A percentile compares a stretch with the other conserved stretches of the same genome.
phyloP scores from a whole-genome alignment of 208 protist genomes.

The Histomonas meleagridis region DNA sequence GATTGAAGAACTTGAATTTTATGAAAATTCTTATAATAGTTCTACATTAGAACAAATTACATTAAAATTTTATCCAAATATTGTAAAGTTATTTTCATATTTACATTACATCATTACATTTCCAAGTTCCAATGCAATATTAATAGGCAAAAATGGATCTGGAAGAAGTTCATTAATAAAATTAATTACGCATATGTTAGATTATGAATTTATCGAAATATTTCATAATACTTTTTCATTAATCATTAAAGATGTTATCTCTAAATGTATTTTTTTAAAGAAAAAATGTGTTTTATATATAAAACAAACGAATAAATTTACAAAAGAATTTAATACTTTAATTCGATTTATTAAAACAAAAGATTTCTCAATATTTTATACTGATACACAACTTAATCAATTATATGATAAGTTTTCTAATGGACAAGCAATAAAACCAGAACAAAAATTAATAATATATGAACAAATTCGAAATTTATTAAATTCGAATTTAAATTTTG shows the following conservation, averaged over 20 bases:
- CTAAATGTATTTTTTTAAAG: background rate
- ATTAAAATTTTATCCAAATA: background rate
- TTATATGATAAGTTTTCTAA: background rate
- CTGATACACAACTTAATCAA: background rate
- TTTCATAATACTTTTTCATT: background rate
- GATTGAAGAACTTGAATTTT: constrained; percentile 5
- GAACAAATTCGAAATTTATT: background rate
- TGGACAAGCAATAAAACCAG: background rate
- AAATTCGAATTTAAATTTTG: background rate
- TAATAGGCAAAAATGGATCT: background rate
- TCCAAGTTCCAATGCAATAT: background rate
- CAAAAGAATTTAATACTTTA: background rate
- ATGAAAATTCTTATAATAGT: background rate
- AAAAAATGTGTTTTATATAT: background rate
- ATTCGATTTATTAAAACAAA: background rate
- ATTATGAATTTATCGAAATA: background rate
- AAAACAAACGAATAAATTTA: background rate
- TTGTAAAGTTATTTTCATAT: background rate
- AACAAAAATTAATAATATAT: background rate
- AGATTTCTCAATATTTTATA: background rate
- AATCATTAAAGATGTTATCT: background rate
- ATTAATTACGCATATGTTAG: background rate
- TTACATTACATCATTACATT: background rate
- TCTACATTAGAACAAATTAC: background rate
- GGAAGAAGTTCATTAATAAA: background rate